Conservation (phyloP, 805 yeast species). For the Kluyveromyces starmeri region DNA sequence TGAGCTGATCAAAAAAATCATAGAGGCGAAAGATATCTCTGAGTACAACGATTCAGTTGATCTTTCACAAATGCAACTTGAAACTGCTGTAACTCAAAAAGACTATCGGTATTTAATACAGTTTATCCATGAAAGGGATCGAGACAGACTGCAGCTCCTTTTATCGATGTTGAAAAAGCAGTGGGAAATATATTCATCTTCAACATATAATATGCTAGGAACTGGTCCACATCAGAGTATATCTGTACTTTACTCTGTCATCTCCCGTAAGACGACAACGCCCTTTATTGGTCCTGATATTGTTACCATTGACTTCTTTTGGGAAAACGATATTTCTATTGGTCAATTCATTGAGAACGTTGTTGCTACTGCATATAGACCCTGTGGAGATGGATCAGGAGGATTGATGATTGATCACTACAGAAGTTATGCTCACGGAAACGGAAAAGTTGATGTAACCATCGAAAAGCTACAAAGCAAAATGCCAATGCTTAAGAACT, state of each 20-base stretch:
- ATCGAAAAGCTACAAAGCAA: slow-evolving; percentile 53
- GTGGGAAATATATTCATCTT: slow-evolving; percentile 56
- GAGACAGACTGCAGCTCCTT: slow-evolving; percentile 25
- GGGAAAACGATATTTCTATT: slow-evolving; percentile 82
- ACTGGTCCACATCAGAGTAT: slow-evolving; percentile 73
- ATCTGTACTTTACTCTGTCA: slow-evolving; percentile 70
- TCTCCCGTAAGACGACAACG: slow-evolving; percentile 73
- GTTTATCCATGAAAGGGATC: slow-evolving; percentile 26
- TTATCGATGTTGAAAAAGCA: slow-evolving; percentile 37
- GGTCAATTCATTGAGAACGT: slow-evolving; percentile 83
- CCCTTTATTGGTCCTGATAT: slow-evolving; percentile 90
- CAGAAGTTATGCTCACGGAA: slow-evolving; percentile 81
- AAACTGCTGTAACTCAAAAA: slow-evolving; percentile 25
- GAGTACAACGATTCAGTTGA: slow-evolving; percentile 4
- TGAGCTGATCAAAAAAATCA: slow-evolving; percentile 13
- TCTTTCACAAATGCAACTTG: slow-evolving; percentile 16
- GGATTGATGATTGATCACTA: slow-evolving; percentile 63
- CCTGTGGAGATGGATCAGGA: slow-evolving; percentile 80
- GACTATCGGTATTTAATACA: slow-evolving; percentile 28
- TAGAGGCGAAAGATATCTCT: slow-evolving; percentile 13
- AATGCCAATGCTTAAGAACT: slow-evolving; percentile 52
- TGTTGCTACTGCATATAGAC: slow-evolving; percentile 53
- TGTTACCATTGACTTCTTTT: slow-evolving; percentile 77
- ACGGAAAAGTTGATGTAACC: slow-evolving; percentile 69
- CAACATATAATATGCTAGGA: slow-evolving; percentile 50